Conservation (phyloP, 2,329 filamentous ascomycete genomes). For the Hypoxylon sp. region DNA sequence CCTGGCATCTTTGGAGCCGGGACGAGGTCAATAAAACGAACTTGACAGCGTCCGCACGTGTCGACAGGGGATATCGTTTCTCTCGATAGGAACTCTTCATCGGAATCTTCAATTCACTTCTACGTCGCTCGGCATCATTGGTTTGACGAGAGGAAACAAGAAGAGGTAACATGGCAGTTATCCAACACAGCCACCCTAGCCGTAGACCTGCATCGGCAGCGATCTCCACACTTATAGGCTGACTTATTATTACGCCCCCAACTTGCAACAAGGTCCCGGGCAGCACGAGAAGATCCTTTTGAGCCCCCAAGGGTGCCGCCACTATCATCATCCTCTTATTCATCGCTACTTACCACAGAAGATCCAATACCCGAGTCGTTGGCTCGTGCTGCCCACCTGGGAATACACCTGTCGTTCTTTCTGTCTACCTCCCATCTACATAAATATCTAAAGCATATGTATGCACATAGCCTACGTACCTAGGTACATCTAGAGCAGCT, state of each 20-base stretch:
- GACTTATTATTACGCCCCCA: slow-evolving; percentile 32
- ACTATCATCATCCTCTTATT: not conserved
- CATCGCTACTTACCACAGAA: not conserved
- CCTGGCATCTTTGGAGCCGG: slow-evolving; percentile 11
- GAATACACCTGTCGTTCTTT: slow-evolving; percentile 5
- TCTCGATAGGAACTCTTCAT: slow-evolving; percentile 15
- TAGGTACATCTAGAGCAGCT: not conserved
- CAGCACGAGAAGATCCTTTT: slow-evolving; percentile 5
- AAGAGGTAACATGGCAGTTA: slow-evolving; percentile 17
- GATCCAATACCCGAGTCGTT: slow-evolving; percentile 15
- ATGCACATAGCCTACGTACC: too few species aligned
- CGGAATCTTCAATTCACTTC: slow-evolving; percentile 13
- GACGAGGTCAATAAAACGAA: not conserved
- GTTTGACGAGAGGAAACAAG: not conserved
- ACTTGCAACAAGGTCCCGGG: slow-evolving; percentile 11
- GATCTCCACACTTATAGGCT: slow-evolving; percentile 30
- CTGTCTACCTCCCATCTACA: too few species aligned
- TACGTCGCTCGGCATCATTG: slow-evolving; percentile 15
- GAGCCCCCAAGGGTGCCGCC: slow-evolving; percentile 14
- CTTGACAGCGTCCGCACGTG: slow-evolving; percentile 29
- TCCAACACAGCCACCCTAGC: slow-evolving; percentile 37
- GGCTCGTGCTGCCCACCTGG: slow-evolving; percentile 12
- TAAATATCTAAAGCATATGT: too few species aligned
- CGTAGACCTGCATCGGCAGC: slow-evolving; percentile 15
- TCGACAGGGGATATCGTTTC: slow-evolving; percentile 28